Percentiles rank a stretch among this genome's conserved stretches.
Conservation (phyloP, 1,284 basidiomycete genomes). For the Pterulicium gracile region DNA sequence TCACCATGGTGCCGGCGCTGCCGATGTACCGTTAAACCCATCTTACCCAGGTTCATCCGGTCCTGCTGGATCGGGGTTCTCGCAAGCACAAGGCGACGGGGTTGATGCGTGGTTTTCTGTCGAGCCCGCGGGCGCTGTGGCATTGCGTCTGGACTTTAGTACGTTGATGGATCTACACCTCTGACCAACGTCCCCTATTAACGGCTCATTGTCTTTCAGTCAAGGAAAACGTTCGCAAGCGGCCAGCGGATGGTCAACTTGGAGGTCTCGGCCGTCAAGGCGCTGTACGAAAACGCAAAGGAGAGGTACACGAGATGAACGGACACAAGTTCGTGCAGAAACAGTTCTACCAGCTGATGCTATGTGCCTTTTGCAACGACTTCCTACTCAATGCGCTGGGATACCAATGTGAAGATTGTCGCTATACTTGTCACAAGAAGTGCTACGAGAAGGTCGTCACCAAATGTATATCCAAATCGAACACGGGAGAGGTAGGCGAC, state of each 20-base stretch:
- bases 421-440: slow-evolving; percentile 98
- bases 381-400: slow-evolving; percentile 96
- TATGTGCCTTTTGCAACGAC: slow-evolving; percentile 96
- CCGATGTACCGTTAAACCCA: slow-evolving; percentile 48
- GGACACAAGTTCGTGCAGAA: slow-evolving; percentile 97
- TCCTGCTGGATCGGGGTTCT: slow-evolving; percentile 18
- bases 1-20: slow-evolving; percentile 28
- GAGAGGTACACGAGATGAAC: slow-evolving; percentile 98
- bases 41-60: slow-evolving; percentile 8
- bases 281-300: slow-evolving; percentile 95
- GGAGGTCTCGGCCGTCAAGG: slow-evolving; percentile 94
- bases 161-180: slow-evolving; percentile 21
- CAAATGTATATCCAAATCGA: slow-evolving; percentile 97
- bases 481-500: slow-evolving; percentile 64
- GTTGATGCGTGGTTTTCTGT: slow-evolving; percentile 97
- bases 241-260: slow-evolving; percentile 78
- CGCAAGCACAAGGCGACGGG: slow-evolving; percentile 48
- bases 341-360: slow-evolving; percentile 98
- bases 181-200: slow-evolving; percentile 4
- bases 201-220: slow-evolving; percentile 36
- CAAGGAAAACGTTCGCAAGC: slow-evolving; percentile 93
- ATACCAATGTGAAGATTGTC: slow-evolving; percentile 98
- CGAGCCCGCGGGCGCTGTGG: slow-evolving; percentile 93
- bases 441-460: slow-evolving; percentile 99
- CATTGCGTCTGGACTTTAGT: slow-evolving; percentile 85